These are phyloP conservation scores for Rhodocollybia butyracea DNA, from an alignment of 768 basidiomycete genomes.

Conservation along the genomic window DNA sequence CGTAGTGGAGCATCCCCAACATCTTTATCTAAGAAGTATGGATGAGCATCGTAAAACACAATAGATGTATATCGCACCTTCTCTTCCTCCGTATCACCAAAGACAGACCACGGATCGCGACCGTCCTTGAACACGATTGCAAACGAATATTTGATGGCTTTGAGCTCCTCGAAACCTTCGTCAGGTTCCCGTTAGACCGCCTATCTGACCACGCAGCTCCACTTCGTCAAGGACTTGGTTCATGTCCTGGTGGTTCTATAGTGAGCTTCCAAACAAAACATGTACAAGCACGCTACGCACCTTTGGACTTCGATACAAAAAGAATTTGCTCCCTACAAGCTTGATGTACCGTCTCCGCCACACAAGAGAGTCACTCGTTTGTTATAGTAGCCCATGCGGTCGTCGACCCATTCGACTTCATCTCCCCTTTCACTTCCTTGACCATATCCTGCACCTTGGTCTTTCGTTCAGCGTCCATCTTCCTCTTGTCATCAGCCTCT, in stretches of 20 bases:
- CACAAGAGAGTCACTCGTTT: constrained; percentile 45
- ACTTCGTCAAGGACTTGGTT: constrained; percentile 37
- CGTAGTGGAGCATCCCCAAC: constrained; percentile 42
- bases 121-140: constrained; percentile 57
- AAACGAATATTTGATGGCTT: constrained; percentile 65
- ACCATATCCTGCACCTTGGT: constrained; percentile 45
- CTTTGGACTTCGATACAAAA: constrained; percentile 50
- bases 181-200: constrained; percentile 56
- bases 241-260: no score
- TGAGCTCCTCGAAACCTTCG: constrained; percentile 65
- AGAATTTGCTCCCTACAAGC: constrained; percentile 43
- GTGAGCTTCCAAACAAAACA: no score
- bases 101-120: constrained; percentile 52
- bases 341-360: constrained; percentile 70
- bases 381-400: constrained; percentile 64
- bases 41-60: not conserved
- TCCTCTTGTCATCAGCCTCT: constrained; percentile 38
- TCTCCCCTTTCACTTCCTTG: constrained; percentile 35
- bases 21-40: constrained; percentile 36
- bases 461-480: constrained; percentile 40
- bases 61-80: constrained; percentile 37
- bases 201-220: constrained; percentile 44
- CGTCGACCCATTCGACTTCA: constrained; percentile 31
- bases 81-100: constrained; percentile 58
- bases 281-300: constrained; percentile 33